These are phyloP conservation scores for Penicillium dipodomyicola DNA, from an alignment of 495 filamentous ascomycete species.

Conservation along the genomic window DNA sequence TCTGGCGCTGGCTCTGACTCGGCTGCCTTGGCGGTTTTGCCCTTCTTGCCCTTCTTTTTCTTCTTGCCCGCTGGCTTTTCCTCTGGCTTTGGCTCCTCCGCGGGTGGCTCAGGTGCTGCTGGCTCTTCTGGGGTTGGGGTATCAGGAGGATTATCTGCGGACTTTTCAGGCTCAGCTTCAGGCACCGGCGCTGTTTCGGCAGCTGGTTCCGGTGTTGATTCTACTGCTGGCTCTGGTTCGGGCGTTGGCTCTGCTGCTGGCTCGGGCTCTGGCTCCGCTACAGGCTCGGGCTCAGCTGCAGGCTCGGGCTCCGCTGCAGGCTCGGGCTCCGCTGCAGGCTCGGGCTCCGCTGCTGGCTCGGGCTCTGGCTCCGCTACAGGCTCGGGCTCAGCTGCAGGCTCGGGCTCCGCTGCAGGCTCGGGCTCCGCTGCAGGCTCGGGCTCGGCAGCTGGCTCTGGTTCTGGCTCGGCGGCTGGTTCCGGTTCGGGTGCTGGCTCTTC, in stretches of 20 bases:
- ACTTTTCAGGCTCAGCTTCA: constrained; percentile 4
- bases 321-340: too few relatives aligned
- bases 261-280: too few relatives aligned
- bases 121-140: not conserved
- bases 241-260: not conserved
- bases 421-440: too few relatives aligned
- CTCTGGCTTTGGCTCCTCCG: not conserved
- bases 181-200: not conserved
- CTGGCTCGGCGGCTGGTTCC: not conserved
- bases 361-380: not conserved
- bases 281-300: too few relatives aligned
- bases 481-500: constrained; percentile 1
- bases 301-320: constrained; percentile 7
- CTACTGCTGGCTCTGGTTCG: not conserved
- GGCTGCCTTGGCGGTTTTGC: constrained; percentile 3
- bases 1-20: not conserved
- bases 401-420: not conserved
- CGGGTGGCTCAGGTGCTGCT: not conserved
- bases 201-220: not conserved
- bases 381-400: not conserved
- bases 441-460: not conserved
- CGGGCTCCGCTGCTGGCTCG: not conserved
- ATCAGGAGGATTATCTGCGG: constrained; percentile 1
- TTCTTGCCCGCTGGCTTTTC: not conserved
- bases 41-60: constrained; percentile 13